Evolutionary conservation across 176 grass and related monocot species (phyloP).

Genomic region (Rhynchospora pubera): DNA sequence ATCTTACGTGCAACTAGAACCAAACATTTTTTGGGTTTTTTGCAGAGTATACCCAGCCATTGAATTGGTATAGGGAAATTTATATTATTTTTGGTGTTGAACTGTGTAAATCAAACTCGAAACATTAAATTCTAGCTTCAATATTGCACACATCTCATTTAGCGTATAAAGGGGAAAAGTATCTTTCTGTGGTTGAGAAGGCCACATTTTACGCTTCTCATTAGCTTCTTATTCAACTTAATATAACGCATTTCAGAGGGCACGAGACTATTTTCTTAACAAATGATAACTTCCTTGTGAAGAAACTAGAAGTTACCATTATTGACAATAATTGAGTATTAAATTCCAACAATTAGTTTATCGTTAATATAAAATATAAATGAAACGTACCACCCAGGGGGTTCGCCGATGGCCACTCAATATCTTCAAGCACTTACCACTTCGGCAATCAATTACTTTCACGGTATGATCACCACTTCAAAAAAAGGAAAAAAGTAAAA

Average conservation of each 20-base stretch:
- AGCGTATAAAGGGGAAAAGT: too few species aligned
- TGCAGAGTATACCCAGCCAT: background rate
- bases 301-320: background rate
- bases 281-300: background rate
- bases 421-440: slow-evolving; percentile 86
- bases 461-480: slow-evolving; percentile 95
- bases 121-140: background rate
- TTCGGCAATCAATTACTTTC: slow-evolving; percentile 96
- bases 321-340: background rate
- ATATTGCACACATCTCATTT: background rate
- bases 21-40: background rate
- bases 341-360: background rate
- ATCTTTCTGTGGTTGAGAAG: background rate
- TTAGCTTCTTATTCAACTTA: background rate
- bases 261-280: background rate
- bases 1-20: background rate
- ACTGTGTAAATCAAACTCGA: background rate
- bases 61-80: background rate
- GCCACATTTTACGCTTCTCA: background rate
- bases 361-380: slow-evolving; percentile 11
- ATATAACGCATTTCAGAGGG: background rate
- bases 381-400: slow-evolving; percentile 93
- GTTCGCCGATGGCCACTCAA: slow-evolving; percentile 89
- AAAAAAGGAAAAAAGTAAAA: slow-evolving; percentile 22
- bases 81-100: background rate